Conservation (phyloP, 2,329 filamentous ascomycete genomes). For the Eutypella sp. region DNA sequence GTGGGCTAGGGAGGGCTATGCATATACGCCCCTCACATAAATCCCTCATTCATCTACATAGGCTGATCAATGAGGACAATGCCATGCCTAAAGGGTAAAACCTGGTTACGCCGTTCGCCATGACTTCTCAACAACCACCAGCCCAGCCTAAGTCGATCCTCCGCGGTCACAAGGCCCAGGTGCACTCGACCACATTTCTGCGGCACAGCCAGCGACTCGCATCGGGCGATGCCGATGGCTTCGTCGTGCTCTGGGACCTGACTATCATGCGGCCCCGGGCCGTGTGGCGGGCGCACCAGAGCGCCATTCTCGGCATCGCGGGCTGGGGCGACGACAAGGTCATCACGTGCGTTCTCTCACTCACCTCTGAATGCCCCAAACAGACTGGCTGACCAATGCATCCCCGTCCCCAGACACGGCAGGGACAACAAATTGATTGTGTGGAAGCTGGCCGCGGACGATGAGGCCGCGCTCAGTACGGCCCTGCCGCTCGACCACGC, state of each 20-base stretch:
- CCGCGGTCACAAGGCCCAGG: constrained; percentile 75
- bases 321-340: constrained; percentile 69
- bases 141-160: constrained; percentile 60
- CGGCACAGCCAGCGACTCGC: constrained; percentile 69
- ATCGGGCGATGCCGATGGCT: constrained; percentile 87
- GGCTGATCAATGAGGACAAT: too few species aligned
- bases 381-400: constrained; percentile 9
- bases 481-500: constrained; percentile 68
- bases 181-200: constrained; percentile 73
- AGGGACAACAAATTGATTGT: constrained; percentile 82
- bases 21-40: too few species aligned
- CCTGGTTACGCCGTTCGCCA: not conserved
- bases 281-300: constrained; percentile 82
- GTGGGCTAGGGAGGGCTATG: too few species aligned
- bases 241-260: constrained; percentile 80
- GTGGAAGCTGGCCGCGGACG: constrained; percentile 64
- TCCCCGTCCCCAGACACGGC: constrained; percentile 61
- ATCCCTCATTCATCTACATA: too few species aligned
- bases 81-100: not conserved
- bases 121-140: constrained; percentile 22
- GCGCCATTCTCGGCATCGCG: constrained; percentile 68
- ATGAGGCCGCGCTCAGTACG: constrained; percentile 62
- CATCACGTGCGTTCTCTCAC: constrained; percentile 64
- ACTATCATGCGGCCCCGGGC: constrained; percentile 73
- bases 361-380: constrained; percentile 3